Percentiles rank a stretch among this genome's conserved stretches.
phyloP scores from a whole-genome alignment of 495 filamentous ascomycete genomes.

The Penicillium waksmanii region DNA sequence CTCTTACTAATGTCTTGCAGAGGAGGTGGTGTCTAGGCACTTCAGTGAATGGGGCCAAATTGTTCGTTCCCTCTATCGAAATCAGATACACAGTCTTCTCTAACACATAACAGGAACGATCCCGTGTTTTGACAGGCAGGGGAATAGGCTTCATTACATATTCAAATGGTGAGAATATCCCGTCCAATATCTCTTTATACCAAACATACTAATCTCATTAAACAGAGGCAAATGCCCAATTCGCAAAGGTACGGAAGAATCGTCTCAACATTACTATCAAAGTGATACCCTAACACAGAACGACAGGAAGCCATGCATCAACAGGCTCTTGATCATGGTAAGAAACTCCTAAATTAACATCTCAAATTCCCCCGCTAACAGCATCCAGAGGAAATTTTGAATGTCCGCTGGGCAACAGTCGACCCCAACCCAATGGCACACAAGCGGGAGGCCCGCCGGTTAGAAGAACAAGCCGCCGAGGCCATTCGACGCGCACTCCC shows the following conservation, averaged over 20 bases:
- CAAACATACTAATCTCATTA: slow-evolving; percentile 44
- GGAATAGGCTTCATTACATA: slow-evolving; percentile 88
- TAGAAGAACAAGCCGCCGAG: slow-evolving; percentile 98
- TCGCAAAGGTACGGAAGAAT: slow-evolving; percentile 43
- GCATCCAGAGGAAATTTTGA: slow-evolving; percentile 71
- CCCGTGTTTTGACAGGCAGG: slow-evolving; percentile 83
- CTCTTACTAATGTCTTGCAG: slow-evolving; percentile 68
- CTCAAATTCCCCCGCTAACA: neutral
- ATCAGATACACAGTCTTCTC: neutral
- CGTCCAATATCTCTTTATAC: neutral
- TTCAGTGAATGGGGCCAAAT: slow-evolving; percentile 5
- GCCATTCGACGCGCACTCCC: slow-evolving; percentile 91
- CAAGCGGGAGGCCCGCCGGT: slow-evolving; percentile 82
- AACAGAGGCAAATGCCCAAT: slow-evolving; percentile 77
- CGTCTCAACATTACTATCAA: neutral
- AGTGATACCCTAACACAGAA: slow-evolving; percentile 1
- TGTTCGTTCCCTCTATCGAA: neutral
- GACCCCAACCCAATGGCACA: slow-evolving; percentile 97
- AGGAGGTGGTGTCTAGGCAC: slow-evolving; percentile 34
- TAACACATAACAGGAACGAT: slow-evolving; percentile 58
- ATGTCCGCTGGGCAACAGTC: slow-evolving; percentile 95
- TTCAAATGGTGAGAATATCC: slow-evolving; percentile 42
- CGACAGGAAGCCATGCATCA: slow-evolving; percentile 81
- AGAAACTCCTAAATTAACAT: neutral
- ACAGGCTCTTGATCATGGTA: slow-evolving; percentile 76